Evolutionary conservation across 805 yeast species (phyloP).

Genomic region (Tetrapisispora nanseiensis): DNA sequence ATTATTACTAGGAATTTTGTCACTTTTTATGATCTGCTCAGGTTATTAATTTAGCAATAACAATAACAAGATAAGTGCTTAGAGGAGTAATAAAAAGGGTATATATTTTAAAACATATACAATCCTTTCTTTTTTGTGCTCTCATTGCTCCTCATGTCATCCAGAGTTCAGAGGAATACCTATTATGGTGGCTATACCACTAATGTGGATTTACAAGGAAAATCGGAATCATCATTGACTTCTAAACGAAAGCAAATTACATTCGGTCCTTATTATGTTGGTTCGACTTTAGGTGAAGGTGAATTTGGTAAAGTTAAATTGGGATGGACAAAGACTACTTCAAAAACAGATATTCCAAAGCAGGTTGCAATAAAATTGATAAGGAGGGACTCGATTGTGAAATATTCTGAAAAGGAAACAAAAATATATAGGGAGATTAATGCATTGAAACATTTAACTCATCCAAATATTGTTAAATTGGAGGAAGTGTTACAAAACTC

Average conservation of each 20-base stretch:
- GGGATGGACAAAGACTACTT: constrained; percentile 68
- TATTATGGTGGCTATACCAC: constrained; percentile 14
- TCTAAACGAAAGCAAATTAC: constrained; percentile 51
- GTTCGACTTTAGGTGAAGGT: constrained; percentile 94
- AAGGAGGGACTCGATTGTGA: constrained; percentile 77
- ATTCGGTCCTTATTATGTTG: constrained; percentile 83
- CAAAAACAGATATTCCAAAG: constrained; percentile 35
- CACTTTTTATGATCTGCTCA: no score
- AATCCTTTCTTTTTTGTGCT: not conserved
- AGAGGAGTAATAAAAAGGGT: not conserved
- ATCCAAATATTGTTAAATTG: constrained; percentile 85
- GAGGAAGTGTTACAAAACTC: constrained; percentile 93
- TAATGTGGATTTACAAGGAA: not conserved
- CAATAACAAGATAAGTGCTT: no score
- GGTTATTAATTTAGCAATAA: no score
- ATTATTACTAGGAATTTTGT: no score
- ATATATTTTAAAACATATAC: no score
- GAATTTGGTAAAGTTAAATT: constrained; percentile 96
- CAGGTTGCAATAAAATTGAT: constrained; percentile 93
- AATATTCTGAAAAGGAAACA: constrained; percentile 74
- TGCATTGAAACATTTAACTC: constrained; percentile 74
- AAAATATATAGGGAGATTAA: constrained; percentile 91
- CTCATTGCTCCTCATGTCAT: constrained; percentile 10
- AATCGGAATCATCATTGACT: no score
- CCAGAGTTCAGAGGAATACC: constrained; percentile 20